Evolutionary conservation across 306 rosid genomes (phyloP).

Genomic region (Albizia julibrissin): DNA sequence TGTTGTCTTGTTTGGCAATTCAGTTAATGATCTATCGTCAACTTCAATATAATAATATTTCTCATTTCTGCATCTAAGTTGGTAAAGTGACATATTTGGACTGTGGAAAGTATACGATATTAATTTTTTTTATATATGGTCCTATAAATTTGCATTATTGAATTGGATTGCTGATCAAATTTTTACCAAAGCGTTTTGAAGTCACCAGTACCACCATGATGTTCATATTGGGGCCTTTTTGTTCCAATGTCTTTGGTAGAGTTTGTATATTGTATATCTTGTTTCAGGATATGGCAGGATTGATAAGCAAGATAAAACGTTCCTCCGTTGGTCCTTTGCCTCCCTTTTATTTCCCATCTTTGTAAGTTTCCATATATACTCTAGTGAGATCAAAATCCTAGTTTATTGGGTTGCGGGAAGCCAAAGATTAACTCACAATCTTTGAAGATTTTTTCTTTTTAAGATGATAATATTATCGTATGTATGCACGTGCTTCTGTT

Average conservation of each 20-base stretch:
- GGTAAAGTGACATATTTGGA: conserved; percentile 7
- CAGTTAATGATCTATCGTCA: conserved; percentile 1
- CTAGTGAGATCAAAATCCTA: conserved; percentile 25
- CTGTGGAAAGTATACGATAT: not conserved
- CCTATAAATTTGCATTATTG: conserved; percentile 3
- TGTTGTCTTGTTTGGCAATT: conserved; percentile 7
- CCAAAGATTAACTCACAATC: not conserved
- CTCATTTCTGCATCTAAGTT: conserved; percentile 10
- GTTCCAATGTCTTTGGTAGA: conserved; percentile 9
- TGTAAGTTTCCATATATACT: conserved; percentile 57
- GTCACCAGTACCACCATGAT: not conserved
- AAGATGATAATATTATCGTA: not conserved
- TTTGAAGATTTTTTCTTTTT: not conserved
- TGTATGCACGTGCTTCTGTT: conserved; percentile 9
- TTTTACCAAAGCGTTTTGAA: not conserved
- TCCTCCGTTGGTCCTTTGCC: conserved; percentile 96
- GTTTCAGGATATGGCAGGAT: conserved; percentile 98
- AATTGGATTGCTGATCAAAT: not conserved
- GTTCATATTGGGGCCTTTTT: not conserved
- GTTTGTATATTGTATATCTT: conserved; percentile 25
- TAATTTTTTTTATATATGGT: conserved; percentile 23
- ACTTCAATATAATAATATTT: conserved; percentile 4
- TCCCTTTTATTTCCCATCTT: conserved; percentile 85
- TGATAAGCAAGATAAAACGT: conserved; percentile 96
- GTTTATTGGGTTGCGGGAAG: conserved; percentile 13